Percentiles rank a stretch among this genome's conserved stretches.
Evolutionary conservation across 2,329 filamentous ascomycete species (phyloP).

Genomic region (Albifimbria verrucaria): DNA sequence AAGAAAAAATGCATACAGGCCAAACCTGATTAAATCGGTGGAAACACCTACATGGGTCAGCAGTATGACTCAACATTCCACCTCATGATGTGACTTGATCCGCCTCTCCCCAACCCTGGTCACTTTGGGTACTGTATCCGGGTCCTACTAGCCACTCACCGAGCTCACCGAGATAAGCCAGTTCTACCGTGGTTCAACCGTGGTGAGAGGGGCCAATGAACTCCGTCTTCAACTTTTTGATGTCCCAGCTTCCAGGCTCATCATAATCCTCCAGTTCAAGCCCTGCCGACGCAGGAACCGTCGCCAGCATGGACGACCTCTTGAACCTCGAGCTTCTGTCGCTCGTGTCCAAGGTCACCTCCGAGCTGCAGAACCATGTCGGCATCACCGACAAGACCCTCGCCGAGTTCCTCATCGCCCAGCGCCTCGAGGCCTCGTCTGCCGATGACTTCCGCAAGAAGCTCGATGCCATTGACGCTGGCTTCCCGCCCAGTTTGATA

Average conservation of each 20-base stretch:
- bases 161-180: neutral
- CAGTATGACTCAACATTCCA: no score
- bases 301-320: constrained; percentile 75
- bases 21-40: neutral
- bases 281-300: constrained; percentile 16
- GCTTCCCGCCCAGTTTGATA: constrained; percentile 79
- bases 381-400: constrained; percentile 91
- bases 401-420: constrained; percentile 92
- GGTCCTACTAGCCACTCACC: neutral
- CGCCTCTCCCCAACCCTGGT: no score
- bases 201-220: constrained; percentile 8
- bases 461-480: constrained; percentile 73
- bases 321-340: constrained; percentile 88
- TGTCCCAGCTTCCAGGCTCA: constrained; percentile 5
- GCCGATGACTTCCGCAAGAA: constrained; percentile 72
- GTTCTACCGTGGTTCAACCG: constrained; percentile 9
- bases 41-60: no score
- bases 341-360: constrained; percentile 90
- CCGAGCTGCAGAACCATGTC: constrained; percentile 90
- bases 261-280: constrained; percentile 4
- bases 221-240: constrained; percentile 9
- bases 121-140: neutral
- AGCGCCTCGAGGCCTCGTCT: constrained; percentile 72
- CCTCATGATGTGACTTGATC: no score
- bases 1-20: neutral